A percentile compares a stretch with the other conserved stretches of the same genome.
Conservation (phyloP, 768 basidiomycete genomes). For the Suillus variegatus region DNA sequence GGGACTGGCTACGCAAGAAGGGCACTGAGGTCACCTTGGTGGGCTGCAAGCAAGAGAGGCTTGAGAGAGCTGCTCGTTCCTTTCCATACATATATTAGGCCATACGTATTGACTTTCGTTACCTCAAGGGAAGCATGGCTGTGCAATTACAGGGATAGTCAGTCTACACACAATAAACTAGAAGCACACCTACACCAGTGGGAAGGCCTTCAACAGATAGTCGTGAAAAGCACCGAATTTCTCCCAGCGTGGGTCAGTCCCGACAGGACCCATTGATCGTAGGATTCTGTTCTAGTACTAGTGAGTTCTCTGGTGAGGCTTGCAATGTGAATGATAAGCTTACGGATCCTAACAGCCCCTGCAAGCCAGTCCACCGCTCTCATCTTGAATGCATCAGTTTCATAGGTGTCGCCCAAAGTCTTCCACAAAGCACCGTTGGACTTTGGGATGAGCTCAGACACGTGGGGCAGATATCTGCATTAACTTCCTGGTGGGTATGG, state of each 20-base stretch:
- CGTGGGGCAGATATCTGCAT: conserved; percentile 35
- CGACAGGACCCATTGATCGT: conserved; percentile 50
- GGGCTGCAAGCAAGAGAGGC: conserved; percentile 55
- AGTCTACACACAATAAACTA: background rate
- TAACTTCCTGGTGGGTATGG: background rate
- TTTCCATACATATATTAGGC: conserved; percentile 58
- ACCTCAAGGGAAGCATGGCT: conserved; percentile 53
- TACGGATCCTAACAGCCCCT: conserved; percentile 40
- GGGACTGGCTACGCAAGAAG: background rate
- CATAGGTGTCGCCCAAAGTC: conserved; percentile 30
- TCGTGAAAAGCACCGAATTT: conserved; percentile 54
- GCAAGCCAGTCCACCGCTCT: conserved; percentile 39
- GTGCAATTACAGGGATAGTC: background rate
- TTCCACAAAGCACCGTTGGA: conserved; percentile 37
- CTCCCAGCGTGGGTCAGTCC: conserved; percentile 55
- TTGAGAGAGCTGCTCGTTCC: conserved; percentile 51
- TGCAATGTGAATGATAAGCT: conserved; percentile 17
- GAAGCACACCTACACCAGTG: conserved; percentile 49
- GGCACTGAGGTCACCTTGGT: conserved; percentile 45
- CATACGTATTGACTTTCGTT: conserved; percentile 63
- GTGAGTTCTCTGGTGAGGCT: conserved; percentile 10
- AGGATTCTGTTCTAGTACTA: conserved; percentile 48
- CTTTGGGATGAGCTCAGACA: conserved; percentile 30
- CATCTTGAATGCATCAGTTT: conserved; percentile 36
- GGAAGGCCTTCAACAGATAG: conserved; percentile 59